Conservation (phyloP, 106 monocot genomes). For the Dendrobium nobile region DNA sequence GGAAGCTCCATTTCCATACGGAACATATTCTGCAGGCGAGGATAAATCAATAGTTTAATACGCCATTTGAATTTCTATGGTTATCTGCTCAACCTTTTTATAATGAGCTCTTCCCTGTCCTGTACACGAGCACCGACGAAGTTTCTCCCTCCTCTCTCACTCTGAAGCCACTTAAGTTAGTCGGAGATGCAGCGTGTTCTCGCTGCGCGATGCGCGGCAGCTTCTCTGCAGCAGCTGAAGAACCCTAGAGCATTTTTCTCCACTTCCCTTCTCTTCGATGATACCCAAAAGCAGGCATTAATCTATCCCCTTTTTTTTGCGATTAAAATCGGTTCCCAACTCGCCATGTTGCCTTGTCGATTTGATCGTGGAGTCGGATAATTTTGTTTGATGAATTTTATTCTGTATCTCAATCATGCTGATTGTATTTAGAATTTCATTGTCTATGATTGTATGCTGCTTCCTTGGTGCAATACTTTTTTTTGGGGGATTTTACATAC, state of each 20-base stretch:
- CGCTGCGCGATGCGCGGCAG: not conserved
- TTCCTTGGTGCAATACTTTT: not conserved
- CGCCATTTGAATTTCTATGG: too few relatives aligned
- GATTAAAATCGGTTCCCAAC: not conserved
- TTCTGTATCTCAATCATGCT: not conserved
- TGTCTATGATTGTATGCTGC: not conserved
- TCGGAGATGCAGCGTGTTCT: slow-evolving; percentile 3
- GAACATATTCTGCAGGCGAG: too few relatives aligned
- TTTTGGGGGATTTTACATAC: not conserved
- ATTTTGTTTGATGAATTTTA: not conserved
- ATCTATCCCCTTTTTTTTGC: not conserved
- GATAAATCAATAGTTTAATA: too few relatives aligned
- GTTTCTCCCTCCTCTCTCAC: not conserved
- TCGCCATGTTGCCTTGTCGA: not conserved
- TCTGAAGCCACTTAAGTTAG: not conserved
- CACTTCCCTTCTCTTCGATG: slow-evolving; percentile 60
- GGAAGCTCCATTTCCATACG: too few relatives aligned
- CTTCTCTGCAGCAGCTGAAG: slow-evolving; percentile 1
- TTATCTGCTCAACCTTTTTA: too few relatives aligned
- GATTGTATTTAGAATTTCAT: not conserved
- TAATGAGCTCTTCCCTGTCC: not conserved
- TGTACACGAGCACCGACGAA: not conserved
- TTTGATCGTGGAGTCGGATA: not conserved
- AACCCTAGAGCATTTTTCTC: slow-evolving; percentile 27
- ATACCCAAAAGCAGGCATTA: slow-evolving; percentile 48